Evolutionary conservation across 108 stramenopile species (phyloP).

Genomic region (Hondaea fermentalgiana): DNA sequence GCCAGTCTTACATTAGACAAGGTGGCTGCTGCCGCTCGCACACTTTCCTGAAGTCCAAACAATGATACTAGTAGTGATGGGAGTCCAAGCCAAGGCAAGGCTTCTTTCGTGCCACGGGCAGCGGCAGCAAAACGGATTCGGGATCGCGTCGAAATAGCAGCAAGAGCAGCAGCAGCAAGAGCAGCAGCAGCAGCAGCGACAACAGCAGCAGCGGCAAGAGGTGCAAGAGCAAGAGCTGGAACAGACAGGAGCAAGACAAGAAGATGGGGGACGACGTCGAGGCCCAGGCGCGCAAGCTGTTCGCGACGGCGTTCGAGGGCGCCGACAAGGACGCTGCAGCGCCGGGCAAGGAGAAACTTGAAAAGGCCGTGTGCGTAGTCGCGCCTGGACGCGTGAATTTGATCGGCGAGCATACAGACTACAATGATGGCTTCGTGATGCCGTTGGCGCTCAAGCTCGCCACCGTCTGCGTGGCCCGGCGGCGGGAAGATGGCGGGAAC

Average conservation of each 20-base stretch:
- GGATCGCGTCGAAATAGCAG: too few species aligned
- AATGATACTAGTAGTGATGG: too few species aligned
- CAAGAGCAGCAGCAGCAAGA: too few species aligned
- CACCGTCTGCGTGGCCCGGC: conserved; percentile 29
- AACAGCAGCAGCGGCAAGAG: neutral
- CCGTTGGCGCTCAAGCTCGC: conserved; percentile 62
- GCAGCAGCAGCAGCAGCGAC: too few species aligned
- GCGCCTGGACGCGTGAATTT: conserved; percentile 54
- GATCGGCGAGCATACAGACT: conserved; percentile 90
- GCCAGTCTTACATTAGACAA: too few species aligned
- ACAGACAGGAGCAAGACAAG: neutral
- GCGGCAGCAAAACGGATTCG: too few species aligned
- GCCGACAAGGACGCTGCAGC: neutral
- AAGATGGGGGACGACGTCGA: neutral
- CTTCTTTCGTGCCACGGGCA: too few species aligned
- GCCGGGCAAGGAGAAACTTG: neutral
- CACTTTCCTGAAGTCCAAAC: too few species aligned
- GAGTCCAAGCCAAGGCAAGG: too few species aligned
- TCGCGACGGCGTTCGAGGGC: neutral
- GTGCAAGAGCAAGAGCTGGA: neutral
- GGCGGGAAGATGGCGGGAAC: neutral
- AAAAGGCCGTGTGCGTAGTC: conserved; percentile 9
- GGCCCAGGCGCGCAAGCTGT: neutral
- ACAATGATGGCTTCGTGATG: conserved; percentile 85
- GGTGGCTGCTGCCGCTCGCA: too few species aligned